Conservation (phyloP, 768 basidiomycete genomes). For the Crassisporium funariophilum region DNA sequence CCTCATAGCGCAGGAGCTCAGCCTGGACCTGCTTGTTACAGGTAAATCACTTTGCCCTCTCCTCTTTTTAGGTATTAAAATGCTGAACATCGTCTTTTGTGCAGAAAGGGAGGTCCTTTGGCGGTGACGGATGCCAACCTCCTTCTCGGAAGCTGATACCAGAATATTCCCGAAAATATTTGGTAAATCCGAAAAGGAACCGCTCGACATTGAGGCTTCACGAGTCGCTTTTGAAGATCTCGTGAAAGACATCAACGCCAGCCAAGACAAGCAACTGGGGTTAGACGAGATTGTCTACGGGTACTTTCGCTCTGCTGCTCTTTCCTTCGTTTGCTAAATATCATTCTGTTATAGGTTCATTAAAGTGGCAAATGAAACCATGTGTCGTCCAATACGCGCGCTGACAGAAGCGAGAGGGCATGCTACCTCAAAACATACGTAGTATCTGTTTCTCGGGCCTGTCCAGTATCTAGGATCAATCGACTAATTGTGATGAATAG, state of each 20-base stretch:
- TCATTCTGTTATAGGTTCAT: constrained; percentile 90
- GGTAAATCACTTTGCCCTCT: constrained; percentile 43
- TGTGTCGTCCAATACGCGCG: constrained; percentile 91
- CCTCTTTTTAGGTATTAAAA: background rate
- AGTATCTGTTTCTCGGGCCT: constrained; percentile 15
- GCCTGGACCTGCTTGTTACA: constrained; percentile 91
- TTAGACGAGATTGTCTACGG: constrained; percentile 91
- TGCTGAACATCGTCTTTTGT: background rate
- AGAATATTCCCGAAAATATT: constrained; percentile 96
- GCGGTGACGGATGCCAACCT: constrained; percentile 95
- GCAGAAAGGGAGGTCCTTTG: constrained; percentile 86
- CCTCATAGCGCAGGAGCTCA: constrained; percentile 93
- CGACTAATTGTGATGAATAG: constrained; percentile 35
- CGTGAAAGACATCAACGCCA: constrained; percentile 69
- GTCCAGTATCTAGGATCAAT: background rate
- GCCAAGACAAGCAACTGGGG: constrained; percentile 55
- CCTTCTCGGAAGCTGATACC: constrained; percentile 83
- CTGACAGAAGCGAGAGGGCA: constrained; percentile 89
- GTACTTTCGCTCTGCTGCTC: too few species aligned
- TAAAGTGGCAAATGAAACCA: constrained; percentile 96
- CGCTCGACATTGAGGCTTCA: constrained; percentile 77
- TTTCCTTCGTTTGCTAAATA: too few species aligned
- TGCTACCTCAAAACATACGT: constrained; percentile 76
- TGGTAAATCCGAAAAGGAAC: constrained; percentile 84
- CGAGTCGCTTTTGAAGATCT: constrained; percentile 65